Percentiles rank a stretch among this genome's conserved stretches.
Conservation (phyloP, 257 asterid genomes). For the Galeopsis tetrahit region DNA sequence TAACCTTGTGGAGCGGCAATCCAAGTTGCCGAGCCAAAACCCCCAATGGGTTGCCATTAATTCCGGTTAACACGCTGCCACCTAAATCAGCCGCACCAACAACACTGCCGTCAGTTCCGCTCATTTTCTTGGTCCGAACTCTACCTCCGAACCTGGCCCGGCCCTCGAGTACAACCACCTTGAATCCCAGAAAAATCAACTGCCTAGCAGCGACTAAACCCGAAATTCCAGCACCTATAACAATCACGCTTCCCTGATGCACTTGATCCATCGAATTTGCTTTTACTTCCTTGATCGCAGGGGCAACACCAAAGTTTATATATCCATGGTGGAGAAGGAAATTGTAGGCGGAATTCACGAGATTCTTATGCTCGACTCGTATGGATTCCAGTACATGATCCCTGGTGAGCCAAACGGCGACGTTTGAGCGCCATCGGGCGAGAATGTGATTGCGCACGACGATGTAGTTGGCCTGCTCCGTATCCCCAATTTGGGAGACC, state of each 20-base stretch:
- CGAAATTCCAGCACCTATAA: constrained; percentile 88
- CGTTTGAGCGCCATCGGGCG: constrained; percentile 87
- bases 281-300: constrained; percentile 73
- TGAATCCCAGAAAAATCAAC: constrained; percentile 81
- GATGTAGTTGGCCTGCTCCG: constrained; percentile 89
- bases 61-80: constrained; percentile 95
- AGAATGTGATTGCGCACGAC: constrained; percentile 92
- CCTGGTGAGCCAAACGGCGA: constrained; percentile 82
- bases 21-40: constrained; percentile 93
- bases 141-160: constrained; percentile 89
- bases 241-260: constrained; percentile 64
- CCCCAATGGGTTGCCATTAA: constrained; percentile 93
- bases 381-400: constrained; percentile 93
- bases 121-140: constrained; percentile 82
- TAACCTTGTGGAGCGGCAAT: constrained; percentile 91
- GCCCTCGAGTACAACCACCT: constrained; percentile 87
- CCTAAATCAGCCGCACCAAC: constrained; percentile 94
- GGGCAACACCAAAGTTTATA: constrained; percentile 85
- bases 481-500: constrained; percentile 79
- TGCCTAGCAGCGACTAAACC: constrained; percentile 95
- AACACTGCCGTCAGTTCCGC: constrained; percentile 53
- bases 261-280: constrained; percentile 45
- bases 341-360: constrained; percentile 76
- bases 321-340: constrained; percentile 88
- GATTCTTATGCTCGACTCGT: constrained; percentile 86